Conservation (phyloP, 345 rosid genomes). For the Psidium friedrichsthalianum region DNA sequence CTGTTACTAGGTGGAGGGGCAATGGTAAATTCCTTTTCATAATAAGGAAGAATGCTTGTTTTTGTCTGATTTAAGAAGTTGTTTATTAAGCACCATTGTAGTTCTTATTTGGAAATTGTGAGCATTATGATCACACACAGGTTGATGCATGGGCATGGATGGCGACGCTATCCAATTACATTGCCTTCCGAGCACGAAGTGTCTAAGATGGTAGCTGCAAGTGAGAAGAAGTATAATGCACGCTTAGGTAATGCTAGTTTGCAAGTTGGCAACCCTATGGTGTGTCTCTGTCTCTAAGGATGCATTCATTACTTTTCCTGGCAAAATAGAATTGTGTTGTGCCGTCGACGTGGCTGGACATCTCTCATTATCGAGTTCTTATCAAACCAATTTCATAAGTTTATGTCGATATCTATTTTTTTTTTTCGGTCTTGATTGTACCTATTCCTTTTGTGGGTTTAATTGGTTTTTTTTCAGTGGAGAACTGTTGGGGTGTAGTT, state of each 20-base stretch:
- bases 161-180: conserved; percentile 55
- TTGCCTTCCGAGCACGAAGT: conserved; percentile 50
- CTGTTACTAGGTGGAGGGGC: conserved; percentile 79
- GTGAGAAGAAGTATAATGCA: conserved; percentile 39
- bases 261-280: background rate
- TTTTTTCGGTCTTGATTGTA: background rate
- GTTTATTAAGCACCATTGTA: background rate
- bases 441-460: background rate
- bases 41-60: background rate
- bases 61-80: background rate
- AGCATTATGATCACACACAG: conserved; percentile 21
- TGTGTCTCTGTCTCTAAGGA: background rate
- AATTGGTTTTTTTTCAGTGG: background rate
- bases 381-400: background rate
- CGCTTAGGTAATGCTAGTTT: conserved; percentile 44
- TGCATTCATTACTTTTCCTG: background rate
- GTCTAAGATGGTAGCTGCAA: conserved; percentile 25
- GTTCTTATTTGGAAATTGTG: background rate
- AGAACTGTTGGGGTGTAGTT: too few relatives aligned
- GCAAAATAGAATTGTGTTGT: background rate
- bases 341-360: background rate
- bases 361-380: background rate
- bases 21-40: conserved; percentile 31
- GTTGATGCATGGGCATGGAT: conserved; percentile 74
- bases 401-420: background rate